phyloP scores from a whole-genome alignment of 345 rosid species.

The Eucalyptus decipiens region DNA sequence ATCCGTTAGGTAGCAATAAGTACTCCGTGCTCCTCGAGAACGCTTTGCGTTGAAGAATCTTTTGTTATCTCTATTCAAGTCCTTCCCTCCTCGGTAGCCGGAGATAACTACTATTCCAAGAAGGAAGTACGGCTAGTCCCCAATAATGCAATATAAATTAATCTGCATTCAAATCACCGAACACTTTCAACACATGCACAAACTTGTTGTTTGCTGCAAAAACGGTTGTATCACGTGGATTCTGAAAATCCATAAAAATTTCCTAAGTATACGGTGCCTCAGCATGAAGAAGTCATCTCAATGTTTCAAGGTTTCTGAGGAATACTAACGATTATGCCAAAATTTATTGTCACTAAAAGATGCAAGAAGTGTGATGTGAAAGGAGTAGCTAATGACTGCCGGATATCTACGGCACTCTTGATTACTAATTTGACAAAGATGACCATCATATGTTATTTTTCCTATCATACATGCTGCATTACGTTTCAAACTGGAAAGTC shows the following conservation, averaged over 20 bases:
- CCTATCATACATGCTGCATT: neutral
- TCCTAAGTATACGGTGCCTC: too few species aligned
- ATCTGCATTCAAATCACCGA: neutral
- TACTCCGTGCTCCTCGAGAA: neutral
- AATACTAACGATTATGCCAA: neutral
- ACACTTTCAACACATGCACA: neutral
- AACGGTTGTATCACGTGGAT: neutral
- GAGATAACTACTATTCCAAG: neutral
- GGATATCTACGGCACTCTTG: neutral
- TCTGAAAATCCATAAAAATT: neutral
- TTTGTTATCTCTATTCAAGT: neutral
- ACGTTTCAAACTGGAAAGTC: neutral
- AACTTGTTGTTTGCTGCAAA: neutral
- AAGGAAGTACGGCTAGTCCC: neutral
- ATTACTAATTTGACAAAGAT: neutral
- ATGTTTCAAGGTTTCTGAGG: neutral
- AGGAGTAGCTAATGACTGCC: neutral
- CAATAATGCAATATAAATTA: neutral
- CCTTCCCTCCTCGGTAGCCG: neutral
- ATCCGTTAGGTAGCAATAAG: neutral
- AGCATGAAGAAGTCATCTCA: neutral
- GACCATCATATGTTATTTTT: neutral
- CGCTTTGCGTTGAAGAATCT: neutral
- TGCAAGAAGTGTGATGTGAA: neutral
- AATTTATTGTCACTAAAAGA: neutral